Conservation (phyloP, 2,329 filamentous ascomycete species). For the Botrytis paeoniae region DNA sequence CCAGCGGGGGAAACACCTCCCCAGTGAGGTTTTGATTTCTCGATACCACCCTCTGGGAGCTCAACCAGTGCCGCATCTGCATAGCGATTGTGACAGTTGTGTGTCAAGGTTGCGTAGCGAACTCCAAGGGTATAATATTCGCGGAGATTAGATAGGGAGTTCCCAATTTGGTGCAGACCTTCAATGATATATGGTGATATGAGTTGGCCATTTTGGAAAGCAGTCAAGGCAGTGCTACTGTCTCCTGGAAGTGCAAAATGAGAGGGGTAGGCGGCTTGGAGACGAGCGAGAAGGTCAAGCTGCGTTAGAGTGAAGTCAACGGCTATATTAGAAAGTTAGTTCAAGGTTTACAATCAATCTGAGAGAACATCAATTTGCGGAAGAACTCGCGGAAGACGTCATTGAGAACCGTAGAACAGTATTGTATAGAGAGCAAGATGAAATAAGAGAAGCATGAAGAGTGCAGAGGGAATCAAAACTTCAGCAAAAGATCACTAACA, state of each 20-base stretch:
- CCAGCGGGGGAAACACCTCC: constrained; percentile 71
- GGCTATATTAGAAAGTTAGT: constrained; percentile 39
- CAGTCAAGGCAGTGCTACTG: constrained; percentile 57
- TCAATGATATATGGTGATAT: constrained; percentile 80
- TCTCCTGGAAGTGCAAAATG: constrained; percentile 65
- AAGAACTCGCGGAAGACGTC: background rate
- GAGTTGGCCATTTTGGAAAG: constrained; percentile 60
- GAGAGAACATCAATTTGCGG: background rate
- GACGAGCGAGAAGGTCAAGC: constrained; percentile 67
- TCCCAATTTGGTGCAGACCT: constrained; percentile 91
- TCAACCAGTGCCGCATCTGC: constrained; percentile 77
- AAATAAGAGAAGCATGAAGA: background rate
- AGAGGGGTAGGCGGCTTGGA: constrained; percentile 61
- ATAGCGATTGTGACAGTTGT: constrained; percentile 90
- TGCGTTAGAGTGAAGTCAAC: constrained; percentile 69
- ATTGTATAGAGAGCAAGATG: background rate
- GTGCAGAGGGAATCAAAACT: background rate
- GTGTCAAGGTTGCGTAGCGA: constrained; percentile 83
- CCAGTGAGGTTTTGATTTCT: constrained; percentile 55
- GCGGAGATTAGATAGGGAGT: constrained; percentile 72
- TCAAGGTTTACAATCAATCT: no score
- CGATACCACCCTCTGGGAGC: constrained; percentile 39
- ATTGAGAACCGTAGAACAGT: background rate
- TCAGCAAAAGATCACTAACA: constrained; percentile 46
- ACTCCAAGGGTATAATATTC: constrained; percentile 75